phyloP scores from a whole-genome alignment of 768 basidiomycete species.

The Pleurotus ostreatus region DNA sequence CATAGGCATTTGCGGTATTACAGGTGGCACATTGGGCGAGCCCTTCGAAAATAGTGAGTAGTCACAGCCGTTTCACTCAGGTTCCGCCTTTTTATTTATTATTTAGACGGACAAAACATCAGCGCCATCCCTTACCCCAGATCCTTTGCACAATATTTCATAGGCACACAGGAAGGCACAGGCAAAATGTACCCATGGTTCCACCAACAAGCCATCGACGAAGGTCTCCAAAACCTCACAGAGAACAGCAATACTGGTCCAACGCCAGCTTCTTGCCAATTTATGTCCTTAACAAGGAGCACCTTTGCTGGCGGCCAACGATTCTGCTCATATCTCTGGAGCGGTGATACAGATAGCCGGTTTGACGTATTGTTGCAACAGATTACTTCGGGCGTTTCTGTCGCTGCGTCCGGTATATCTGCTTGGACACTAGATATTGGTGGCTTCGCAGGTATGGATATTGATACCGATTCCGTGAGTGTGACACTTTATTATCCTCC shows the following conservation, averaged over 20 bases:
- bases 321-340: constrained; percentile 34
- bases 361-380: constrained; percentile 31
- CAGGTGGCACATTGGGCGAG: constrained; percentile 32
- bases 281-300: constrained; percentile 31
- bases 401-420: constrained; percentile 31
- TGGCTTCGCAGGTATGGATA: constrained; percentile 27
- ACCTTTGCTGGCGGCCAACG: constrained; percentile 32
- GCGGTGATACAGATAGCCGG: constrained; percentile 28
- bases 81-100: too few species aligned
- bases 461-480: constrained; percentile 24
- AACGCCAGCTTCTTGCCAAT: constrained; percentile 21
- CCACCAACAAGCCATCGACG: constrained; percentile 33
- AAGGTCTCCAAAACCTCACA: constrained; percentile 29
- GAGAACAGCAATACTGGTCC: constrained; percentile 9
- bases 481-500: neutral
- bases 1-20: neutral
- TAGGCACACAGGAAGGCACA: constrained; percentile 28
- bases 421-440: constrained; percentile 36
- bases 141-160: constrained; percentile 29
- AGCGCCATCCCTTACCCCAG: constrained; percentile 26
- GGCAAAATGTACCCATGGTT: constrained; percentile 35
- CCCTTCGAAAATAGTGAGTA: constrained; percentile 28
- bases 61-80: too few species aligned
- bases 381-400: constrained; percentile 28
- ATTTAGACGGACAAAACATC: constrained; percentile 26